Percentiles rank a stretch among this genome's conserved stretches.
These are phyloP conservation scores for Oryza nivara DNA, from an alignment of 176 grass and related monocot species.

Conservation along the genomic window DNA sequence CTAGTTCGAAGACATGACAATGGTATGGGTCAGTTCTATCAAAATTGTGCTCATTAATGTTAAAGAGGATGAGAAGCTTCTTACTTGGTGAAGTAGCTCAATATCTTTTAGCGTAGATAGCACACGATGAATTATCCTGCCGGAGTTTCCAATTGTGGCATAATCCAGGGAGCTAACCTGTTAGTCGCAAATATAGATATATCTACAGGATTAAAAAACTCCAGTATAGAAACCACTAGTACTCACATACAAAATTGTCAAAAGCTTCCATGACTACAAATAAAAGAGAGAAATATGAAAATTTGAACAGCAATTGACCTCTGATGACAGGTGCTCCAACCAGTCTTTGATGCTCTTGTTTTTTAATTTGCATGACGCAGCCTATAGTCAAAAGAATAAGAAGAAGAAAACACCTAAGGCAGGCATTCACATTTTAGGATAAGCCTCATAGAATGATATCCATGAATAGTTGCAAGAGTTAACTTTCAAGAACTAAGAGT, in stretches of 20 bases:
- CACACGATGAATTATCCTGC: constrained; percentile 63
- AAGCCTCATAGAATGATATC: background rate
- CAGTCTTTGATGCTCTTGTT: constrained; percentile 71
- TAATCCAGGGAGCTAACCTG: constrained; percentile 63
- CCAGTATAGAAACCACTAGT: background rate
- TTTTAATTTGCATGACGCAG: constrained; percentile 68
- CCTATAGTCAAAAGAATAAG: constrained; percentile 44
- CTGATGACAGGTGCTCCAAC: constrained; percentile 54
- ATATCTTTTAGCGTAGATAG: constrained; percentile 73
- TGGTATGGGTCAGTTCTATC: no score
- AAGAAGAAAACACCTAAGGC: constrained; percentile 25
- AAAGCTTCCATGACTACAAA: background rate
- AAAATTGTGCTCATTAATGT: background rate
- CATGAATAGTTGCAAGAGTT: background rate
- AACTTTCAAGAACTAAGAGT: background rate
- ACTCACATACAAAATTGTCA: background rate
- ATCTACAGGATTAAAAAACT: constrained; percentile 4
- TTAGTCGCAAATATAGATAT: constrained; percentile 15
- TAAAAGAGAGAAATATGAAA: background rate
- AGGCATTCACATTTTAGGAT: constrained; percentile 2
- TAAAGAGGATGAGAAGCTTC: constrained; percentile 29
- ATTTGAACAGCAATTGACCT: constrained; percentile 54
- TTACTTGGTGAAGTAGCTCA: constrained; percentile 56
- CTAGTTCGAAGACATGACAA: no score
- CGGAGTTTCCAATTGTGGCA: constrained; percentile 49